Evolutionary conservation across 2,329 filamentous ascomycete genomes (phyloP).

Genomic region (Tolypocladium inflatum): DNA sequence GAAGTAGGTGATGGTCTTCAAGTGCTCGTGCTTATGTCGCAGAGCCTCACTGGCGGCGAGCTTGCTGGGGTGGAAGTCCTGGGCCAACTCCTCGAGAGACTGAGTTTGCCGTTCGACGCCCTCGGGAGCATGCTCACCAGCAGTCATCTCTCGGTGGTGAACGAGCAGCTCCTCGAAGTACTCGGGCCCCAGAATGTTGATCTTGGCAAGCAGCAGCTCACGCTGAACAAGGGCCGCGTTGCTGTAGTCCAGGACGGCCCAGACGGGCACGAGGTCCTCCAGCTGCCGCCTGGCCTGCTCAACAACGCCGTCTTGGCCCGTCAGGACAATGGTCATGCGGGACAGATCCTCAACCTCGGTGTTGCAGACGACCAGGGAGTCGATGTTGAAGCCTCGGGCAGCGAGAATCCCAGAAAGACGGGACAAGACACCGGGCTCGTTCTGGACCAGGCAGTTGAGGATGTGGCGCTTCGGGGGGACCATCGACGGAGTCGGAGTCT

Average conservation of each 20-base stretch:
- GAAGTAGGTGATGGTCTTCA: constrained; percentile 92
- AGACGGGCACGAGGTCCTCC: constrained; percentile 94
- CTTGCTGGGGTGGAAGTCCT: constrained; percentile 84
- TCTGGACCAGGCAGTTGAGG: constrained; percentile 97
- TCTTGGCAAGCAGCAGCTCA: constrained; percentile 88
- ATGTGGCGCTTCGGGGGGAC: constrained; percentile 88
- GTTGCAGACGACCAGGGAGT: constrained; percentile 94
- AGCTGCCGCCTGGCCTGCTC: constrained; percentile 94
- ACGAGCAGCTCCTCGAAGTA: constrained; percentile 96
- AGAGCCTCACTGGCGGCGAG: constrained; percentile 81
- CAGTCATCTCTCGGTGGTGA: constrained; percentile 83
- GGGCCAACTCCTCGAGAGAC: constrained; percentile 36
- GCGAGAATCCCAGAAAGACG: constrained; percentile 94
- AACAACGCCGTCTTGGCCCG: constrained; percentile 91
- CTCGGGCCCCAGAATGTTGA: constrained; percentile 93
- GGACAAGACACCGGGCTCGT: constrained; percentile 94
- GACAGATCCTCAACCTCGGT: constrained; percentile 95
- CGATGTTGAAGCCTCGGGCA: constrained; percentile 96
- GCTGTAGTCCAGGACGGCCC: constrained; percentile 97
- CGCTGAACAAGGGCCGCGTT: constrained; percentile 87
- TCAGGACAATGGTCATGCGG: constrained; percentile 97
- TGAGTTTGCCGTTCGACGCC: constrained; percentile 23
- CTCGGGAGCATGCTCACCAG: constrained; percentile 28
- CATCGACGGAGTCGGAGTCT: constrained; percentile 78
- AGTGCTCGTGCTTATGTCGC: constrained; percentile 93